A percentile compares a stretch with the other conserved stretches of the same genome.
Conservation (phyloP, 306 rosid species). For the Comarum palustre region DNA sequence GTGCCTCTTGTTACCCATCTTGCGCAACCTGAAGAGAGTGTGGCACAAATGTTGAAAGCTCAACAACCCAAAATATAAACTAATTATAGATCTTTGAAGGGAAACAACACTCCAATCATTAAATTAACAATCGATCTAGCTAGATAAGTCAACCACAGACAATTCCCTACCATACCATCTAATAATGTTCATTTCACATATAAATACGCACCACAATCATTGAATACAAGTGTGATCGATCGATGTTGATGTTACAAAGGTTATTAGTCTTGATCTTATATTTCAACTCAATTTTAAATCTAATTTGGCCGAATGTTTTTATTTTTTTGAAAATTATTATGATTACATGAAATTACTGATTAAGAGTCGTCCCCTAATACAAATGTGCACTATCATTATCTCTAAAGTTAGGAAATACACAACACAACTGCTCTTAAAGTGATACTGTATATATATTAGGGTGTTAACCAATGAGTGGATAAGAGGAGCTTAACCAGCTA, state of each 20-base stretch:
- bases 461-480: not conserved
- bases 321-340: too few relatives aligned
- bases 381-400: not conserved
- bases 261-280: not conserved
- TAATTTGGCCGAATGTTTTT: not conserved
- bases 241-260: not conserved
- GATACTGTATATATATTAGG: not conserved
- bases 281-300: not conserved
- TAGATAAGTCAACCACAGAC: conserved; percentile 9
- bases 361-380: not conserved
- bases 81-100: conserved; percentile 19
- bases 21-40: conserved; percentile 11
- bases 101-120: conserved; percentile 25
- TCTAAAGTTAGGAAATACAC: not conserved
- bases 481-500: not conserved
- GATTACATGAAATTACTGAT: not conserved
- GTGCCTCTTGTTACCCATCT: conserved; percentile 14
- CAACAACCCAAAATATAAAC: conserved; percentile 23
- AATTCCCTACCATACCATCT: conserved; percentile 25
- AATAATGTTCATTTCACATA: conserved; percentile 27
- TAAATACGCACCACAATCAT: conserved; percentile 20
- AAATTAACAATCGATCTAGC: not conserved
- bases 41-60: conserved; percentile 31
- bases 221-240: conserved; percentile 10
- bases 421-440: not conserved